Evolutionary conservation across 1,284 basidiomycete species (phyloP).

Genomic region (Gymnopus androsaceus): DNA sequence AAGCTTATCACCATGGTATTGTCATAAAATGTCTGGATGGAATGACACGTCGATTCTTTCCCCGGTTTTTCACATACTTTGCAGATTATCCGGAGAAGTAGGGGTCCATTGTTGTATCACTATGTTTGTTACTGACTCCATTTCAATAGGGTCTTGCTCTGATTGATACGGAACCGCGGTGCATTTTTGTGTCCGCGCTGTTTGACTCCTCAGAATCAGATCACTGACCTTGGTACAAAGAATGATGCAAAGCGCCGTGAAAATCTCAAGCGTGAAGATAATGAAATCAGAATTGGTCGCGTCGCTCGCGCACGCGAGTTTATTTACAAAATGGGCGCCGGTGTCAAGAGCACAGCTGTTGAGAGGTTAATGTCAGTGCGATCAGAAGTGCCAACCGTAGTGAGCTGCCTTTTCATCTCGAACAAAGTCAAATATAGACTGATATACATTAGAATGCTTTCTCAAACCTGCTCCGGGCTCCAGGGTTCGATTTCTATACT

Average conservation of each 20-base stretch:
- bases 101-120: constrained; percentile 17
- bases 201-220: constrained; percentile 22
- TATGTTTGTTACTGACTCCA: background rate
- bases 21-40: constrained; percentile 30
- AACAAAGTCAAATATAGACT: background rate
- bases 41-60: constrained; percentile 25
- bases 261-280: background rate
- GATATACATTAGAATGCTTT: constrained; percentile 35
- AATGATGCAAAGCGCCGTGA: background rate
- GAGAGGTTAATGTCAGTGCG: background rate
- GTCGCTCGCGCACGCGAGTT: constrained; percentile 15
- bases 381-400: background rate
- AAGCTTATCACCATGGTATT: constrained; percentile 32
- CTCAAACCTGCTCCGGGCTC: constrained; percentile 22
- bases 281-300: background rate
- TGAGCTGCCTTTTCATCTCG: no score
- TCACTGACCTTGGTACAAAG: constrained; percentile 17
- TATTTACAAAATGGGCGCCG: constrained; percentile 25
- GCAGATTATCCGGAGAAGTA: constrained; percentile 37
- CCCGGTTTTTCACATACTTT: constrained; percentile 33
- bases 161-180: constrained; percentile 30
- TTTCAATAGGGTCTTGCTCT: constrained; percentile 28
- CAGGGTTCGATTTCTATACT: constrained; percentile 29
- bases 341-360: constrained; percentile 8
- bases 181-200: constrained; percentile 34